Conservation (phyloP, 768 basidiomycete genomes). For the Lyophyllum decastes region DNA sequence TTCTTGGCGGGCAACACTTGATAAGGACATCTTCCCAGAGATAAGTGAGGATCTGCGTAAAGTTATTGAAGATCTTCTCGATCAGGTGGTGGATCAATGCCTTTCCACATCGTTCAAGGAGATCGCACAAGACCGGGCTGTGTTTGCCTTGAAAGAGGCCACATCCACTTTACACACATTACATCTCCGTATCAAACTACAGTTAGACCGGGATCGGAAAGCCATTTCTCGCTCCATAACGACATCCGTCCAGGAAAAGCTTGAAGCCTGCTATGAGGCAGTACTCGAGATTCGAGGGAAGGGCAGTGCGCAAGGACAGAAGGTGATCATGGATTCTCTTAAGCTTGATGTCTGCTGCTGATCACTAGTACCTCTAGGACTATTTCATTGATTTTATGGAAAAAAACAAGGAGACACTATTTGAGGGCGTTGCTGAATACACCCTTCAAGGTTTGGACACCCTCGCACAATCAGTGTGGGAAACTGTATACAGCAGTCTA, state of each 20-base stretch:
- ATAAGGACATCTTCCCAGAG: constrained; percentile 5
- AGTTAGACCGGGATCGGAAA: not conserved
- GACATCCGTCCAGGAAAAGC: not conserved
- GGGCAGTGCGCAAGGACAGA: constrained; percentile 1
- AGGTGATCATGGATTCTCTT: not conserved
- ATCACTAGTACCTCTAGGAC: not conserved
- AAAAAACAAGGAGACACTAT: not conserved
- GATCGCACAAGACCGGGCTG: not conserved
- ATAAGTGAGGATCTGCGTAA: not conserved
- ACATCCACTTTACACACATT: not conserved
- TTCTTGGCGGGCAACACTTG: constrained; percentile 1
- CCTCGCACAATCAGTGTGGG: not conserved
- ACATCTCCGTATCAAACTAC: not conserved
- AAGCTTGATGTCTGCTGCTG: not conserved
- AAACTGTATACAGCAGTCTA: not conserved
- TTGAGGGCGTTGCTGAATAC: not conserved
- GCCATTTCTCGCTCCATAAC: not conserved
- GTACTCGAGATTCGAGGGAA: not conserved
- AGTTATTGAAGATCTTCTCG: not conserved
- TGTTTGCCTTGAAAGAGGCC: not conserved
- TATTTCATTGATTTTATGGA: not conserved
- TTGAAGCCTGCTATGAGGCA: not conserved
- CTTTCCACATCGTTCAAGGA: not conserved
- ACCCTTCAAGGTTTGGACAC: not conserved
- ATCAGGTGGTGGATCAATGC: not conserved